A percentile compares a stretch with the other conserved stretches of the same genome.
Evolutionary conservation across 768 basidiomycete genomes (phyloP).

Genomic region (Gyrodon lividus): DNA sequence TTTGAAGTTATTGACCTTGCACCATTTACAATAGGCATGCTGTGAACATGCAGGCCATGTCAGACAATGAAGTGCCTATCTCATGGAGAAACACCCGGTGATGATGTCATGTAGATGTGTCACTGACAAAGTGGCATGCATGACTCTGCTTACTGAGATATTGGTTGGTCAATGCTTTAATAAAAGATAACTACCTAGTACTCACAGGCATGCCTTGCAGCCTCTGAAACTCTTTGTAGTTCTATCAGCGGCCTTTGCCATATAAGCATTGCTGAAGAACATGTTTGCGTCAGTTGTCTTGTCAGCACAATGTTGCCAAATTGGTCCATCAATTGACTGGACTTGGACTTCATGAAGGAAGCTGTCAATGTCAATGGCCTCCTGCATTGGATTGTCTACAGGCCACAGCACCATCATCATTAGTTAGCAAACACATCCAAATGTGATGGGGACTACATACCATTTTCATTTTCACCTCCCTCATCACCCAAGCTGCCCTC

Average conservation of each 20-base stretch:
- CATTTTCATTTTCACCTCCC: too few species aligned
- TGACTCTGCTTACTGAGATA: background rate
- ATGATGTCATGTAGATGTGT: background rate
- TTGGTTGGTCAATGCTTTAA: background rate
- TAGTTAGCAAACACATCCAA: too few species aligned
- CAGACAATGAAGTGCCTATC: background rate
- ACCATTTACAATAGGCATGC: slow-evolving; percentile 30
- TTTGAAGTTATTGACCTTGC: slow-evolving; percentile 20
- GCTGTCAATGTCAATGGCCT: too few species aligned
- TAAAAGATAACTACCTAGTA: background rate
- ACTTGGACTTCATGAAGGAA: too few species aligned
- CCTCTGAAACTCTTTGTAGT: too few species aligned
- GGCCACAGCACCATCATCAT: too few species aligned
- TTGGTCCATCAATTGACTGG: too few species aligned
- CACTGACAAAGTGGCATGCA: background rate
- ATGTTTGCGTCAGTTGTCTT: background rate
- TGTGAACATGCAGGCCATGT: background rate
- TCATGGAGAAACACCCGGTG: background rate
- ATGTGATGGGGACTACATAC: too few species aligned
- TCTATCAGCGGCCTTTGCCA: too few species aligned
- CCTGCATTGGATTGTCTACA: too few species aligned
- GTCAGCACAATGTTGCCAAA: background rate
- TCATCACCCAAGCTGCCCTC: too few species aligned
- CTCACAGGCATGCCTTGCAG: too few species aligned
- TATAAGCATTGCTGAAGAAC: background rate